A percentile compares a stretch with the other conserved stretches of the same genome.
Conservation (phyloP, 768 basidiomycete genomes). For the Punctularia strigosozonata region DNA sequence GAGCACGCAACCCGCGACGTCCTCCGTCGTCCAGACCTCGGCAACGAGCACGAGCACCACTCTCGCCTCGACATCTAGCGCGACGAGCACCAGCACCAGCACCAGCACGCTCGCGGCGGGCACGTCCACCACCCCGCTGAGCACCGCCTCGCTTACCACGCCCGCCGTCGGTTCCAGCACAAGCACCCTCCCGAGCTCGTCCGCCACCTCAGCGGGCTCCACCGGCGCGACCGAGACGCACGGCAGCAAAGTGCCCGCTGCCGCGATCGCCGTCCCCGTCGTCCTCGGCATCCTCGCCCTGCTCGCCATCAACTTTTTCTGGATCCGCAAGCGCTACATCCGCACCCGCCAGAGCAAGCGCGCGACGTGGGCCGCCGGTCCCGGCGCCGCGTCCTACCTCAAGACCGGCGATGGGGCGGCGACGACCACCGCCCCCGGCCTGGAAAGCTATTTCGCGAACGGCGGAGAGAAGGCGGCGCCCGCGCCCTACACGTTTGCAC, state of each 20-base stretch:
- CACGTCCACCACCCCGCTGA: neutral
- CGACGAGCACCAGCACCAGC: neutral
- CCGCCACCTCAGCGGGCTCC: neutral
- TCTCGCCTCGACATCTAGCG: neutral
- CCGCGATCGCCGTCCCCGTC: neutral
- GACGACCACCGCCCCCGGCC: slow-evolving; percentile 8
- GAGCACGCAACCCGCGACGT: too few species aligned
- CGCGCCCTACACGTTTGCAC: slow-evolving; percentile 4
- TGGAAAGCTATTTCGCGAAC: slow-evolving; percentile 2
- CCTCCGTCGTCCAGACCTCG: too few species aligned
- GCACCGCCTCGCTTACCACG: neutral
- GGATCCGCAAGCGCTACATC: too few species aligned
- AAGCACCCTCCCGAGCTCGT: too few species aligned
- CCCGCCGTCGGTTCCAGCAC: neutral
- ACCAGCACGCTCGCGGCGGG: neutral
- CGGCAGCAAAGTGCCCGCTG: neutral
- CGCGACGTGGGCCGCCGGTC: neutral
- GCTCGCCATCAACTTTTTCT: neutral
- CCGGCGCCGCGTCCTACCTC: neutral
- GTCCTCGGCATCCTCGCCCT: neutral
- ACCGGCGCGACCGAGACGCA: neutral
- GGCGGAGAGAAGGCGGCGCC: slow-evolving; percentile 11
- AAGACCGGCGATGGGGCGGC: neutral
- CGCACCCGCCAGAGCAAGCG: neutral
- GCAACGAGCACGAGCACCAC: neutral